These are phyloP conservation scores for Beauveria asiatica DNA, from an alignment of 2,329 filamentous ascomycete genomes.

Conservation along the genomic window DNA sequence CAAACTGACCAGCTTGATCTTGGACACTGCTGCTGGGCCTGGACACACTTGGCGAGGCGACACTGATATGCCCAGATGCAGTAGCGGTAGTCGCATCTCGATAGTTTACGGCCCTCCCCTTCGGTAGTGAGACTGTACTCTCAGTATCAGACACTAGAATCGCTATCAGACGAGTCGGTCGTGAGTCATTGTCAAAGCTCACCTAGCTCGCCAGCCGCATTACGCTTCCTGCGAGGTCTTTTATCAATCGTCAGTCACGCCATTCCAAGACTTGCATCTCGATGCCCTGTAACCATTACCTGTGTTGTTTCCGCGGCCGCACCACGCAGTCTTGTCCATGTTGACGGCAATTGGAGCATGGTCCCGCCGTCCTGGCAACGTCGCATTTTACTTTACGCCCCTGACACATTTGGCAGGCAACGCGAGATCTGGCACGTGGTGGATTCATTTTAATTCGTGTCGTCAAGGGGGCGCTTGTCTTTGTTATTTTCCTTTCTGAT, in stretches of 20 bases:
- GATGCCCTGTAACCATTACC: not conserved
- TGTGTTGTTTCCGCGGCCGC: not conserved
- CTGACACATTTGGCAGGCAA: not conserved
- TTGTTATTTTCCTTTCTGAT: too few species aligned
- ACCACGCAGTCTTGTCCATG: not conserved
- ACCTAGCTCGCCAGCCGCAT: conserved; percentile 1
- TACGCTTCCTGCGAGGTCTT: not conserved
- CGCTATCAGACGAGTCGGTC: not conserved
- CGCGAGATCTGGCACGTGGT: not conserved
- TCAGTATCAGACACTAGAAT: not conserved
- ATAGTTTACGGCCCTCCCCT: not conserved
- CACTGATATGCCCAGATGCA: not conserved
- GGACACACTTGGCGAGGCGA: not conserved
- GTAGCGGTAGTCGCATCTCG: not conserved
- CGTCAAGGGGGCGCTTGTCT: too few species aligned
- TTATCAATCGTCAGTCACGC: not conserved
- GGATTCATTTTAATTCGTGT: not conserved
- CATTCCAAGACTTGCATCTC: not conserved
- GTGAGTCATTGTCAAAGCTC: not conserved
- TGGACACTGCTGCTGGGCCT: not conserved
- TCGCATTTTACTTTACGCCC: conserved; percentile 5
- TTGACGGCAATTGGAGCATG: conserved; percentile 1
- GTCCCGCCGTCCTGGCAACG: not conserved
- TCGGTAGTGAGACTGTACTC: not conserved
- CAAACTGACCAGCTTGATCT: not conserved